Percentiles rank a stretch among this genome's conserved stretches.
phyloP scores from a whole-genome alignment of 1,139 yeast species.

The Spencermartinsiella ligniputridi region DNA sequence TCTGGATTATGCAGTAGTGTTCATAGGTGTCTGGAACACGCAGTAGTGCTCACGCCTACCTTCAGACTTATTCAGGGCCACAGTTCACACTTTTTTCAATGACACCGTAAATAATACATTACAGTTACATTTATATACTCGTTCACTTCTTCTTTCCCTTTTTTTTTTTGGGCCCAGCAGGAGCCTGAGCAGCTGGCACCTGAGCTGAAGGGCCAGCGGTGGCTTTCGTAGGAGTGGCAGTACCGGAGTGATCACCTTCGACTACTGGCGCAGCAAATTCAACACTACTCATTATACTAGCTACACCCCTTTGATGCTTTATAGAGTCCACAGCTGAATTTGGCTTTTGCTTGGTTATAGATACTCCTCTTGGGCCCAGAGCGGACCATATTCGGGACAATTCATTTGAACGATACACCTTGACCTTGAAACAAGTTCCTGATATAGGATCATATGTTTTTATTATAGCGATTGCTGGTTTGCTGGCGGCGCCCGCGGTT shows the following conservation, averaged over 20 bases:
- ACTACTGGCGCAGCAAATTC: slow-evolving; percentile 14
- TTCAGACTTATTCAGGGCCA: no score
- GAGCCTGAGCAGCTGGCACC: neutral
- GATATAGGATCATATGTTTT: slow-evolving; percentile 69
- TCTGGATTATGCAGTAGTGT: no score
- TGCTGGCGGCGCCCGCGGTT: slow-evolving; percentile 25
- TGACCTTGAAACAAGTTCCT: slow-evolving; percentile 62
- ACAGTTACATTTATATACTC: no score
- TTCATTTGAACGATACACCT: slow-evolving; percentile 67
- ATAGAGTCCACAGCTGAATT: slow-evolving; percentile 3
- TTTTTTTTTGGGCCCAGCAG: slow-evolving; percentile 17
- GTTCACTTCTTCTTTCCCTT: slow-evolving; percentile 22
- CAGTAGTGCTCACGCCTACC: no score
- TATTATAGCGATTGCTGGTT: slow-evolving; percentile 47
- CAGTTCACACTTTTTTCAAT: no score
- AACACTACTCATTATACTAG: slow-evolving; percentile 30
- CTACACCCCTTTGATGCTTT: slow-evolving; percentile 24
- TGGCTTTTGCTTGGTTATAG: slow-evolving; percentile 18
- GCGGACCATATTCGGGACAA: slow-evolving; percentile 73
- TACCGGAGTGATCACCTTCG: slow-evolving; percentile 11
- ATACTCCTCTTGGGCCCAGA: slow-evolving; percentile 82
- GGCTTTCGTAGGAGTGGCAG: slow-evolving; percentile 5
- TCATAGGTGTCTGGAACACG: no score
- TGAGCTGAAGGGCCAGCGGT: slow-evolving; percentile 8
- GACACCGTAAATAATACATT: no score